phyloP scores from a whole-genome alignment of 208 protist species.

The Leishmania major region DNA sequence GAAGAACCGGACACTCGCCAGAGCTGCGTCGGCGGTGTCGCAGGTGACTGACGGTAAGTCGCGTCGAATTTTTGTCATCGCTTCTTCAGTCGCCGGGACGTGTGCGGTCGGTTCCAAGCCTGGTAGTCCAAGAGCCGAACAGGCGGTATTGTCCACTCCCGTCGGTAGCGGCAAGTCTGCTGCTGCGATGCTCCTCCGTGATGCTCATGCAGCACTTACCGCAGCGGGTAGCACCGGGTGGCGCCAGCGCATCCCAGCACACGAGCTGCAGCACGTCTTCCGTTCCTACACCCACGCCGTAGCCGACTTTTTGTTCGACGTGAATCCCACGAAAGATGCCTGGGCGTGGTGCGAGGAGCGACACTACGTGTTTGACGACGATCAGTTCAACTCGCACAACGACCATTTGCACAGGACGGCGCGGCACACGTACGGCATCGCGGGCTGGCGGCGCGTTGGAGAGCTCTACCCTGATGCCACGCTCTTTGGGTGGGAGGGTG shows the following conservation, averaged over 20 bases:
- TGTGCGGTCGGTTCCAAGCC: background rate
- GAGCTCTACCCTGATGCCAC: constrained; percentile 61
- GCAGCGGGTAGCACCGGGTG: background rate
- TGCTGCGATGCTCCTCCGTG: background rate
- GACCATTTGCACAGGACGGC: constrained; percentile 39
- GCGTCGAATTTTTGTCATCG: background rate
- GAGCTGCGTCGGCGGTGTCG: background rate
- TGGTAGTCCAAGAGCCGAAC: background rate
- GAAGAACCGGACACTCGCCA: constrained; percentile 40
- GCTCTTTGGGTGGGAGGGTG: constrained; percentile 41
- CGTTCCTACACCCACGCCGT: constrained; percentile 34
- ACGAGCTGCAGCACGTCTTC: constrained; percentile 46
- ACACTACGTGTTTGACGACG: constrained; percentile 68
- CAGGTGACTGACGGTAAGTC: background rate
- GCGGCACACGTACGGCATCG: constrained; percentile 48
- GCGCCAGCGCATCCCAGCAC: constrained; percentile 31
- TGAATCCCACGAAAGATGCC: constrained; percentile 52
- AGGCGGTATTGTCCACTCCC: background rate
- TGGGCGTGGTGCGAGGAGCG: constrained; percentile 45
- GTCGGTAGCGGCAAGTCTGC: constrained; percentile 17
- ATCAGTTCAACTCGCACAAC: constrained; percentile 69
- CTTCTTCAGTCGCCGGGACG: background rate
- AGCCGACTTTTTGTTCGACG: constrained; percentile 69
- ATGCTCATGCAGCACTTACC: background rate
- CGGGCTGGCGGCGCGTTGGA: constrained; percentile 58